phyloP scores from a whole-genome alignment of 495 filamentous ascomycete species.

The Aspergillus funiculosus region DNA sequence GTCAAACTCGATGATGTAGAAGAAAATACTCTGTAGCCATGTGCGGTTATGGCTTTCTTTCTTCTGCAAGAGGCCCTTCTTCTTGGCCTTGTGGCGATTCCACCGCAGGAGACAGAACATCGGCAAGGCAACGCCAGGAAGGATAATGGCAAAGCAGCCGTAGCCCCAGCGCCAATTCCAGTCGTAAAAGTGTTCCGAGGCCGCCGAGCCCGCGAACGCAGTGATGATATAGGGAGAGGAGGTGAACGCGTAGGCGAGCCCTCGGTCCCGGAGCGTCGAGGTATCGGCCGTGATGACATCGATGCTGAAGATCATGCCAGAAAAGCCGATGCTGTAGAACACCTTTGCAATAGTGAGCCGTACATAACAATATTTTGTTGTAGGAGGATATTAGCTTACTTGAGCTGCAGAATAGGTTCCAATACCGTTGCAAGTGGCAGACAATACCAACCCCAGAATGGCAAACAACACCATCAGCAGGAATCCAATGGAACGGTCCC shows the following conservation, averaged over 20 bases:
- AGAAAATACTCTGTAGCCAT: constrained; percentile 34
- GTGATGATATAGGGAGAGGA: constrained; percentile 50
- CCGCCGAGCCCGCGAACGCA: constrained; percentile 24
- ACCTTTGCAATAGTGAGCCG: too few species aligned
- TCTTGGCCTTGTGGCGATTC: constrained; percentile 53
- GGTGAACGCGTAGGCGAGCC: constrained; percentile 52
- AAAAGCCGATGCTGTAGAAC: constrained; percentile 51
- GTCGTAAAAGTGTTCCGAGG: constrained; percentile 40
- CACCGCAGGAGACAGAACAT: constrained; percentile 42
- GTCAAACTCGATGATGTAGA: constrained; percentile 57
- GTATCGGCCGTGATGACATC: constrained; percentile 59
- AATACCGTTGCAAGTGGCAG: constrained; percentile 46
- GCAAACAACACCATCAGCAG: constrained; percentile 34
- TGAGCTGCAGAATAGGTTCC: constrained; percentile 47
- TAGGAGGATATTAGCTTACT: constrained; percentile 21
- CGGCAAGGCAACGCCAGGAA: constrained; percentile 48
- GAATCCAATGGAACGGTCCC: constrained; percentile 55
- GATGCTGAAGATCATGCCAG: constrained; percentile 50
- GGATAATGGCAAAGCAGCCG: constrained; percentile 54
- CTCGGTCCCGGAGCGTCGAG: constrained; percentile 53
- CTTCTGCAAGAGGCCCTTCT: constrained; percentile 29
- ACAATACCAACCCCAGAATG: constrained; percentile 41
- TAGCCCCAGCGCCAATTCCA: constrained; percentile 58
- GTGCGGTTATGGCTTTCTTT: constrained; percentile 35
- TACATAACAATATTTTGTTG: too few species aligned